phyloP scores from a whole-genome alignment of 495 filamentous ascomycete genomes.

The Hypomontagnella submonticulosa region DNA sequence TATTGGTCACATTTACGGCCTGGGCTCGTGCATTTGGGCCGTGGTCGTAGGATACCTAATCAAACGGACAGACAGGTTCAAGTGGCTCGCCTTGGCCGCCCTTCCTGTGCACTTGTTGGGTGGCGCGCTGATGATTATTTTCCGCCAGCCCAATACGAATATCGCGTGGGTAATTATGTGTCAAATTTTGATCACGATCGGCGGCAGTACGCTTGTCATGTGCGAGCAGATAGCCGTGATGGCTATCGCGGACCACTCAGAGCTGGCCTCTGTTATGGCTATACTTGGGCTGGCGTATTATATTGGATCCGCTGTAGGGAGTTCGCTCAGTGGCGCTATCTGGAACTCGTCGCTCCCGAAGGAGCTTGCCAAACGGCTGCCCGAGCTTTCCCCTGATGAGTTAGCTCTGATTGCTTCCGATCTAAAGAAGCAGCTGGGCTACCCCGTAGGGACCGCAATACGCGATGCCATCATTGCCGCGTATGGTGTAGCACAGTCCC shows the following conservation, averaged over 20 bases:
- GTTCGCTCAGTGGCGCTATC: constrained; percentile 64
- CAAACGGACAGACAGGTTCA: constrained; percentile 65
- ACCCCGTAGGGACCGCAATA: constrained; percentile 66
- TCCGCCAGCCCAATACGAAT: constrained; percentile 64
- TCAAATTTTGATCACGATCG: constrained; percentile 75
- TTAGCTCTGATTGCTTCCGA: constrained; percentile 68
- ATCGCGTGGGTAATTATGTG: constrained; percentile 73
- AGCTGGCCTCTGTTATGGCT: constrained; percentile 66
- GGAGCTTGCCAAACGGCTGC: constrained; percentile 58
- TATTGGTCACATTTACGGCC: constrained; percentile 73
- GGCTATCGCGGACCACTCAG: constrained; percentile 62
- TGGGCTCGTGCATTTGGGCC: constrained; percentile 73
- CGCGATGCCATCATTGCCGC: constrained; percentile 70
- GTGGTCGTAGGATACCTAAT: constrained; percentile 68
- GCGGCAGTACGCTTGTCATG: constrained; percentile 69
- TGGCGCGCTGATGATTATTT: constrained; percentile 78
- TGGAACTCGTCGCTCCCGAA: constrained; percentile 64
- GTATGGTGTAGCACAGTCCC: constrained; percentile 63
- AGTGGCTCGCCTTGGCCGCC: constrained; percentile 71
- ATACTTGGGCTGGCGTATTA: constrained; percentile 60
- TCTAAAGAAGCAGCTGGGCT: constrained; percentile 68
- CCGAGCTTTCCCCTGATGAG: constrained; percentile 51
- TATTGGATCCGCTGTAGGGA: constrained; percentile 65
- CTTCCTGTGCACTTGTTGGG: constrained; percentile 74
- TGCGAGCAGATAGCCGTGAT: constrained; percentile 66